Conservation (phyloP, 331 rosid species). For the Saraca asoca region DNA sequence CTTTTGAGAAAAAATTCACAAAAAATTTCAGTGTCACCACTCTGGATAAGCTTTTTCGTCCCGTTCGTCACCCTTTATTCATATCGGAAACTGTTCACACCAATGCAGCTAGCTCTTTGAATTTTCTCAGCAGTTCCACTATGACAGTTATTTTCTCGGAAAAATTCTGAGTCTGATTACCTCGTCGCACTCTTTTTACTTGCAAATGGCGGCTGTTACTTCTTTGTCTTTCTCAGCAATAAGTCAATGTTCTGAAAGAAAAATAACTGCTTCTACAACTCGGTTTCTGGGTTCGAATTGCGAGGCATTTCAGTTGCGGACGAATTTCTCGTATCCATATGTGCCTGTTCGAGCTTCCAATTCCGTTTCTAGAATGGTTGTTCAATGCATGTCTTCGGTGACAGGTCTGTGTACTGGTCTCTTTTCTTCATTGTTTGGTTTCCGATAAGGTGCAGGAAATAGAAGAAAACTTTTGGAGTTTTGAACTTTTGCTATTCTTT, state of each 20-base stretch:
- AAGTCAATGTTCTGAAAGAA: slow-evolving; percentile 57
- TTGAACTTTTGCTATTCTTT: background rate
- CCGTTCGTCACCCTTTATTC: slow-evolving; percentile 37
- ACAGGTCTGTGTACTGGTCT: slow-evolving; percentile 48
- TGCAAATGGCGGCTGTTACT: slow-evolving; percentile 69
- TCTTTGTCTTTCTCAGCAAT: slow-evolving; percentile 68
- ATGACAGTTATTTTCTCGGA: slow-evolving; percentile 43
- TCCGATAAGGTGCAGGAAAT: background rate
- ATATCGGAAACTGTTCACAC: slow-evolving; percentile 32
- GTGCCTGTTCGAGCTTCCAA: slow-evolving; percentile 42
- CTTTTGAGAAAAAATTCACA: slow-evolving; percentile 7
- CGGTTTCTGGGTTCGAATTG: slow-evolving; percentile 51
- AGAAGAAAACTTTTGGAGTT: background rate
- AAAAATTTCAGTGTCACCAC: slow-evolving; percentile 38
- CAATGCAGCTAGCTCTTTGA: slow-evolving; percentile 19
- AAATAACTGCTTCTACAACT: slow-evolving; percentile 37
- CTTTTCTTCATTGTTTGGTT: slow-evolving; percentile 20
- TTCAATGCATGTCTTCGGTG: slow-evolving; percentile 69
- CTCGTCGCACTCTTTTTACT: slow-evolving; percentile 7
- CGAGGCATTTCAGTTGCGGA: slow-evolving; percentile 44
- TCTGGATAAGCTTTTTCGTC: slow-evolving; percentile 68
- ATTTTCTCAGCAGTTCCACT: slow-evolving; percentile 38
- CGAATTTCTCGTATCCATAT: slow-evolving; percentile 41
- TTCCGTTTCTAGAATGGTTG: slow-evolving; percentile 51
- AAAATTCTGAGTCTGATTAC: slow-evolving; percentile 34